A percentile compares a stretch with the other conserved stretches of the same genome.
These are phyloP conservation scores for Scedosporium dehoogii DNA, from an alignment of 2,329 filamentous ascomycete species.

Conservation along the genomic window DNA sequence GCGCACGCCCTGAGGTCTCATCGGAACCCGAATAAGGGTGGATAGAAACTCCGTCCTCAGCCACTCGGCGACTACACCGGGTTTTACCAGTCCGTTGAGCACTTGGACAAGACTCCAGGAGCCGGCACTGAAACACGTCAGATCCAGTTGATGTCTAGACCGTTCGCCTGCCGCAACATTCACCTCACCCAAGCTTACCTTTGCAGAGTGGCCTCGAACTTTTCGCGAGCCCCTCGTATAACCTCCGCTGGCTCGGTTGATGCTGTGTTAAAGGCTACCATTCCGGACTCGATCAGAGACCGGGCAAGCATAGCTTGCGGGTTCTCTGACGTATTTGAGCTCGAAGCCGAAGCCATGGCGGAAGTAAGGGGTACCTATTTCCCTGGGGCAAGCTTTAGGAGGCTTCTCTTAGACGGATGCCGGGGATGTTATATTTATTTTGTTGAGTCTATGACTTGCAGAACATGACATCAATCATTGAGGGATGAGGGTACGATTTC, in stretches of 20 bases:
- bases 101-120: conserved; percentile 48
- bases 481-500: no score
- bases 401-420: no score
- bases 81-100: conserved; percentile 54
- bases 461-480: no score
- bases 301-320: conserved; percentile 17
- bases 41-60: conserved; percentile 47
- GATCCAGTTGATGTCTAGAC: not conserved
- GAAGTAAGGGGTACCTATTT: not conserved
- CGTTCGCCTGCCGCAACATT: not conserved
- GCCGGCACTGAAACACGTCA: conserved; percentile 19
- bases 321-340: conserved; percentile 3
- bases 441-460: no score
- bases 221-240: not conserved
- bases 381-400: not conserved
- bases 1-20: conserved; percentile 54
- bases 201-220: conserved; percentile 24
- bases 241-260: conserved; percentile 6
- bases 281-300: conserved; percentile 28
- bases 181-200: conserved; percentile 26
- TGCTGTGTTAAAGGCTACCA: conserved; percentile 38
- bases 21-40: conserved; percentile 49
- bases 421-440: no score
- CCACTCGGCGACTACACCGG: conserved; percentile 47
- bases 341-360: not conserved